Percentiles rank a stretch among this genome's conserved stretches.
phyloP scores from a whole-genome alignment of 2,329 filamentous ascomycete genomes.

The Xylaria sp. region DNA sequence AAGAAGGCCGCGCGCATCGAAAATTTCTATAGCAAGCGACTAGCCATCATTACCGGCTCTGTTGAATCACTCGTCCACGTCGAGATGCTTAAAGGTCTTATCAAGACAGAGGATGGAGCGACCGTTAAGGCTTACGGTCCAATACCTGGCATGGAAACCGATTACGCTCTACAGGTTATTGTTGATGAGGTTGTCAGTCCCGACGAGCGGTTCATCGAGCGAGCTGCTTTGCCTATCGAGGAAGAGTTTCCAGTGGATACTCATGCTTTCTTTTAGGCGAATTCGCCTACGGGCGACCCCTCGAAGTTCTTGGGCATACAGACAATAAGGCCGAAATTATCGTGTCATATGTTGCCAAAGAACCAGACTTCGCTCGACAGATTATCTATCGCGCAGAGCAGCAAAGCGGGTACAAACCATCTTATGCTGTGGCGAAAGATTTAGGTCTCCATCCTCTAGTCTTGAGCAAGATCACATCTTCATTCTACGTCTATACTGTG shows the following conservation, averaged over 20 bases:
- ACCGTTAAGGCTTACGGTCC: constrained; percentile 91
- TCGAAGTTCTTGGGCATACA: constrained; percentile 79
- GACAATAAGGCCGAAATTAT: constrained; percentile 78
- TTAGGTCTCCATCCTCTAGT: constrained; percentile 84
- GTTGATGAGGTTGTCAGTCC: constrained; percentile 90
- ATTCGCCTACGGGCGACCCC: constrained; percentile 86
- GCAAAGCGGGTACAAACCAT: constrained; percentile 79
- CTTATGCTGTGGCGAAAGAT: constrained; percentile 84
- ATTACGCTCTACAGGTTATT: constrained; percentile 89
- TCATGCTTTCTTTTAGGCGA: constrained; percentile 93
- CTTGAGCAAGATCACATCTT: constrained; percentile 94
- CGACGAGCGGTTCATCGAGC: constrained; percentile 92
- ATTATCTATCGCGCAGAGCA: constrained; percentile 75
- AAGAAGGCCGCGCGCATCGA: constrained; percentile 86
- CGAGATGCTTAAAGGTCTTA: constrained; percentile 89
- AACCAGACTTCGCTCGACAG: constrained; percentile 79
- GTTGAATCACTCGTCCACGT: constrained; percentile 92
- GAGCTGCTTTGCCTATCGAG: constrained; percentile 82
- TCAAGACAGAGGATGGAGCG: constrained; percentile 88
- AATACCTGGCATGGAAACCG: constrained; percentile 82
- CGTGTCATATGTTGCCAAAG: constrained; percentile 75
- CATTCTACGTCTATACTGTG: constrained; percentile 80
- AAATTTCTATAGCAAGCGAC: constrained; percentile 84
- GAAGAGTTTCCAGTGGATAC: constrained; percentile 88
- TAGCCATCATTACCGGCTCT: constrained; percentile 84